phyloP scores from a whole-genome alignment of 2,329 filamentous ascomycete genomes.

The Graphilbum fragrans region DNA sequence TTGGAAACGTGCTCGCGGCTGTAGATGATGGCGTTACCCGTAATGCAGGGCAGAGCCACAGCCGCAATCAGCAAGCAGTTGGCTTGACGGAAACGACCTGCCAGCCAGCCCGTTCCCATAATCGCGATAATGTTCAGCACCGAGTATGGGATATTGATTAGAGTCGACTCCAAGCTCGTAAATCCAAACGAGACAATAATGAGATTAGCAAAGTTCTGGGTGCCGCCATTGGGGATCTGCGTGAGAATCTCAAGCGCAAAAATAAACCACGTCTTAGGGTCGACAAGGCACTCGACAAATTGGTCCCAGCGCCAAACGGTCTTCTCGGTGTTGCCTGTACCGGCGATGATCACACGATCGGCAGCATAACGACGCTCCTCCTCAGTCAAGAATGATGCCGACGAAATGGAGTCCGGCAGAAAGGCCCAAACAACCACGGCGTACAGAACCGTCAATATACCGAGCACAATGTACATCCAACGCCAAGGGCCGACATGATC shows the following conservation, averaged over 20 bases:
- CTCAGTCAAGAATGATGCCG: constrained; percentile 42
- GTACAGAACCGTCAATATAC: constrained; percentile 22
- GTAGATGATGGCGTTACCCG: constrained; percentile 41
- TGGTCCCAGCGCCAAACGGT: constrained; percentile 38
- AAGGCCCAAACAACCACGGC: constrained; percentile 32
- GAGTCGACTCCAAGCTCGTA: constrained; percentile 37
- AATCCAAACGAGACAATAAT: constrained; percentile 45
- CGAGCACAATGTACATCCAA: constrained; percentile 16
- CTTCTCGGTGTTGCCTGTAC: constrained; percentile 38
- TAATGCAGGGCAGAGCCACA: constrained; percentile 36
- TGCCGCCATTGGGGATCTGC: constrained; percentile 51
- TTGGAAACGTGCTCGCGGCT: constrained; percentile 25
- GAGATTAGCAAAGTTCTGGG: constrained; percentile 45
- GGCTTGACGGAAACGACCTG: constrained; percentile 35
- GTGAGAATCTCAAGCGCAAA: constrained; percentile 38
- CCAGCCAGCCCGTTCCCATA: constrained; percentile 34
- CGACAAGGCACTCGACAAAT: constrained; percentile 37
- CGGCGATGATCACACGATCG: constrained; percentile 33
- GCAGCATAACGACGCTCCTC: constrained; percentile 37
- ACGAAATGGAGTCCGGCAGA: constrained; percentile 40
- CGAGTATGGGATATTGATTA: constrained; percentile 48
- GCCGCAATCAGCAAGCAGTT: constrained; percentile 39
- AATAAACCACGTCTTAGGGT: constrained; percentile 50
- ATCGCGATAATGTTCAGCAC: constrained; percentile 36
- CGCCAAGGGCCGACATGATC: constrained; percentile 23